Evolutionary conservation across 163 green algal genomes (phyloP), one percentile per base, ranked within the genome.

Genomic region (Coccomyxa subellipsoidea): DNA sequence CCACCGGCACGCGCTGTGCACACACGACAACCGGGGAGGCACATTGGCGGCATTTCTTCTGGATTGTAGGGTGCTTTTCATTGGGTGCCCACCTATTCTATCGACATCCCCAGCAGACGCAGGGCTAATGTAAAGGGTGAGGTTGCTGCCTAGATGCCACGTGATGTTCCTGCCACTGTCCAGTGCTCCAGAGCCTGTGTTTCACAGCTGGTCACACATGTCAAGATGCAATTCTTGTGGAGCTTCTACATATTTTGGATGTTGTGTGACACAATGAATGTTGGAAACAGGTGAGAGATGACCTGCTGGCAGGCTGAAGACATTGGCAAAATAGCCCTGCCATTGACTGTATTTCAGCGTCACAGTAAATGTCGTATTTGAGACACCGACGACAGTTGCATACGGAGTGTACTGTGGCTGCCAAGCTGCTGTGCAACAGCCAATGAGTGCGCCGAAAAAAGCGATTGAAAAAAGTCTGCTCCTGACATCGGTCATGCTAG

Each of bases 301-400:
- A 77, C 70, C 70, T 40, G 70, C 32, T 10, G 70, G 32, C 18
- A 77, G 18, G 8, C 31, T 77, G 32, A 47, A 77, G 31, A 40
- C 34, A 34, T 77, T 77, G 31, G 23, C 18, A 32, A 77, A 77
- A 32, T 77, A 77, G 32, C 70, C 70, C 18, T 77, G 66, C 66
- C 66, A 73, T 36, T 73, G 27, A 36, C 2, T 36, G 27, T 73
- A 73, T 23, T 73, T 32, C 27, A 73, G 27, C 32, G n/a, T 34
- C 21, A 73, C 2, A 8, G 1, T 32, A 73, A 73, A 73, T 32
- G 66, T 73, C 21, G 1, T 73, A 7, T 73, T 36, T 18, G 15
- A 0, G 2, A 73, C n/a, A 34, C 6, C 7, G 27, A 23, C 4
- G 32, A 4, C 32, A 6, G 66, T 6, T 73, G 66, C 66, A 36